phyloP scores from a whole-genome alignment of 176 grass and related monocot genomes.

The Zea luxurians region DNA sequence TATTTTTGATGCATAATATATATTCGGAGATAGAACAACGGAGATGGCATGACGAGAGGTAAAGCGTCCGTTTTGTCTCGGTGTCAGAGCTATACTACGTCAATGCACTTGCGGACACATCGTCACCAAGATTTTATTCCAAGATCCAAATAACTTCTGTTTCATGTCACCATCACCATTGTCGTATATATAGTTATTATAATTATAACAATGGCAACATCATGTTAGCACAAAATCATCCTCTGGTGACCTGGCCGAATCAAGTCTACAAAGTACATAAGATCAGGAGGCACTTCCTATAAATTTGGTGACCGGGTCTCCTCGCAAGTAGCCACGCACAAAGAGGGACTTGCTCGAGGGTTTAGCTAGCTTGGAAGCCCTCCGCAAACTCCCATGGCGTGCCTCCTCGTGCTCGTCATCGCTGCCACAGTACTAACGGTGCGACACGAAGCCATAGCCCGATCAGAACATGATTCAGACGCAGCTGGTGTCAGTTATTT shows the following conservation, averaged over 20 bases:
- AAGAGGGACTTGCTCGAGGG: background rate
- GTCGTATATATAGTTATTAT: no score
- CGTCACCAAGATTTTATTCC: no score
- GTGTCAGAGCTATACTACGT: no score
- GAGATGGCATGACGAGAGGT: no score
- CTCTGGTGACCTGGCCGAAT: background rate
- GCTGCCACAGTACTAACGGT: constrained; percentile 33
- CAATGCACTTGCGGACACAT: no score
- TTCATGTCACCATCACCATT: background rate
- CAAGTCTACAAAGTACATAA: background rate
- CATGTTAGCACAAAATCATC: background rate
- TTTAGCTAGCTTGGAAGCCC: background rate
- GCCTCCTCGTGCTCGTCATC: constrained; percentile 26
- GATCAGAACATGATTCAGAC: no score
- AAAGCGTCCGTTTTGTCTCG: no score
- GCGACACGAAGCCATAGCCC: background rate
- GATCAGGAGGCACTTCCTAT: background rate
- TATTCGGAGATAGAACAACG: no score
- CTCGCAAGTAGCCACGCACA: background rate
- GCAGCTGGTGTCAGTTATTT: no score
- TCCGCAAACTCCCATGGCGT: constrained; percentile 27
- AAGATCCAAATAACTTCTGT: no score
- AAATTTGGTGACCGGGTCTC: background rate
- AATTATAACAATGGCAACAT: no score
- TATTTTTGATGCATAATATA: no score